Base-by-base conservation (phyloP, 371 early-diverging fungal species). In the Blakeslea trispora region DNA sequence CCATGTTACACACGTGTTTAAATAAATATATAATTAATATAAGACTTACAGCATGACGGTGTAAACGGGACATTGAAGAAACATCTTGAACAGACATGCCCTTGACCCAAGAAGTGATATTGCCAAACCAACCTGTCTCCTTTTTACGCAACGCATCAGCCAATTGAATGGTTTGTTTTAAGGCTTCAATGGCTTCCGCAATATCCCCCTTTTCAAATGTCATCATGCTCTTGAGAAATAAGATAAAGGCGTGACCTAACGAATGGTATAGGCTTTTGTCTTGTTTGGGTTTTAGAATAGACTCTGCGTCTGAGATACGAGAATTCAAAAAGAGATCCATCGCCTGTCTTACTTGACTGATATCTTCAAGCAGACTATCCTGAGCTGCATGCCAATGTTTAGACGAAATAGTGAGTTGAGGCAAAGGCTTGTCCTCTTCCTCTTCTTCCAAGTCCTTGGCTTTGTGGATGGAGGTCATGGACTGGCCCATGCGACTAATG, bases 171-270 rank as follows among this genome's bases (percentile, higher is more conserved):
- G 90, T 79, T 28, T 72, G 66, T 44, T 81, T 74, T 7, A 89
- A 68, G 0, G 86, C 77, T 28, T 81, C 76, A 23, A 81, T 73
- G 2, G 92, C 90, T 0, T 46, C 55, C 40, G 79, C 59, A 40
- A 91, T 78, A 47, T 90, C 87, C 11, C 74, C 59, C 15, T 68
- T 71, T 41, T 91, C 87, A 57, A 92, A 91, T 15, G 92, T 87
- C 86, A 92, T 87, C 64, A 84, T 64, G 6, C 87, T 82, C 41
- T 86, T 85, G 13, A 92, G 62, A 48, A 80, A 84, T 40, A 79
- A 64, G 39, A 92, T 76, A 39, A 87, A 81, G 0, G 86, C 81
- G 46, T 82, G 78, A 6, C 92, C 92, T 41, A 85, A 77, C n/a
- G 89, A 83, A 58, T 82, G 77, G 53, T 88, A 89, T 59, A 91